A percentile compares a stretch with the other conserved stretches of the same genome.
Evolutionary conservation across 129 eudicot genomes (phyloP).

Genomic region (Pulicaria dysenterica): DNA sequence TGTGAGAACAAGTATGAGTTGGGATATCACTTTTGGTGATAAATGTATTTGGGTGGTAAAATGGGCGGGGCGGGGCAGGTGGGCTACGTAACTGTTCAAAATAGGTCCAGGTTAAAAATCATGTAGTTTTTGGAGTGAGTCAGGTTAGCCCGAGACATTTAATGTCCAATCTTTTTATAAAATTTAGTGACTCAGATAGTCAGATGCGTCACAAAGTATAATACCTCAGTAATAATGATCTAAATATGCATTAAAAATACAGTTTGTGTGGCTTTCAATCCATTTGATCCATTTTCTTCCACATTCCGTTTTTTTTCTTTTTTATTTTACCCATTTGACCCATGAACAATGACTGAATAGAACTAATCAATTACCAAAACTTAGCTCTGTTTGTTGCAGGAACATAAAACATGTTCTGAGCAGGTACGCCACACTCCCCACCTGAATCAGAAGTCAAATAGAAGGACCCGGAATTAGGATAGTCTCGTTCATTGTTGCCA

Average conservation of each 20-base stretch:
- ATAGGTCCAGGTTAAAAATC: not conserved
- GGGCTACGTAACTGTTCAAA: not conserved
- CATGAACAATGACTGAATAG: not conserved
- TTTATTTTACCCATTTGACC: not conserved
- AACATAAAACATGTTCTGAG: conserved; percentile 72
- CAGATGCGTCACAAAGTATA: too few relatives aligned
- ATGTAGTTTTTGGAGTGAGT: not conserved
- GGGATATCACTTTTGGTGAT: not conserved
- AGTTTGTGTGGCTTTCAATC: too few relatives aligned
- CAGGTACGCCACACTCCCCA: conserved; percentile 79
- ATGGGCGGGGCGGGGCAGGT: not conserved
- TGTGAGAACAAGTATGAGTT: conserved; percentile 20
- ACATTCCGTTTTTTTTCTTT: too few relatives aligned
- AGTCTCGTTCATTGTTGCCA: conserved; percentile 78
- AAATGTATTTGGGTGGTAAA: not conserved
- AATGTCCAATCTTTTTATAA: too few relatives aligned
- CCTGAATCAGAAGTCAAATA: conserved; percentile 61
- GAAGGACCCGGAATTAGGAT: conserved; percentile 61
- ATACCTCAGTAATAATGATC: too few relatives aligned
- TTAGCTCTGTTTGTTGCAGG: conserved; percentile 78
- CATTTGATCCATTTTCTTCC: too few relatives aligned
- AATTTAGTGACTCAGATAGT: too few relatives aligned
- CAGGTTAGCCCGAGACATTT: not conserved
- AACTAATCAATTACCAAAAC: conserved; percentile 46
- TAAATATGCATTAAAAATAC: too few relatives aligned